A percentile compares a stretch with the other conserved stretches of the same genome.
phyloP scores from a whole-genome alignment of 2,329 filamentous ascomycete species.

The Fusarium scirpi region DNA sequence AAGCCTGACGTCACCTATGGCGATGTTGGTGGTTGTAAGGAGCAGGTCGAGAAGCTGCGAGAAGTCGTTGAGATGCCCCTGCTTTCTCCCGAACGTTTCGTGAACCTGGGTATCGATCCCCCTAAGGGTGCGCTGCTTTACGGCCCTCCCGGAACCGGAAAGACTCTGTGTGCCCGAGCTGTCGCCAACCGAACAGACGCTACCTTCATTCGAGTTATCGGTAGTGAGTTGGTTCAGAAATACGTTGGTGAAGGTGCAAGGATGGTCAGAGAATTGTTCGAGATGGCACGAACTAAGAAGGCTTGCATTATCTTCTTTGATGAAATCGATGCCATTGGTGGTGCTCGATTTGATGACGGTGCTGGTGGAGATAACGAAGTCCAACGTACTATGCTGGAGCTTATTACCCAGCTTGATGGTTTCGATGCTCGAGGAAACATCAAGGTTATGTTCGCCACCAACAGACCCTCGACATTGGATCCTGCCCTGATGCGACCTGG shows the following conservation, averaged over 20 bases:
- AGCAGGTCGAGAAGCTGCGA: conserved; percentile 98
- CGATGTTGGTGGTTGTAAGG: conserved; percentile 98
- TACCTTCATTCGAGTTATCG: conserved; percentile 98
- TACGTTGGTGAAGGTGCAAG: conserved; percentile 98
- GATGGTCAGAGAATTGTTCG: conserved; percentile 98
- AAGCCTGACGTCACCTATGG: conserved; percentile 99
- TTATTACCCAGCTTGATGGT: conserved; percentile 96
- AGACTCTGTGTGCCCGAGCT: conserved; percentile 96
- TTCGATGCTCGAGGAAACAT: conserved; percentile 98
- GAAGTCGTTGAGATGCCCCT: conserved; percentile 99
- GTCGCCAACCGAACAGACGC: conserved; percentile 98
- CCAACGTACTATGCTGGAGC: conserved; percentile 96
- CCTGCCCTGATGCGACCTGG: conserved; percentile 97
- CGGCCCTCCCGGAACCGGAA: conserved; percentile 97
- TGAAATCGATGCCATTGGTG: conserved; percentile 96
- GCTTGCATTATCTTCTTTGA: conserved; percentile 98
- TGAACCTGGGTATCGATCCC: conserved; percentile 98
- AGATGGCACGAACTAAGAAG: conserved; percentile 99
- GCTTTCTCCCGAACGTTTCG: conserved; percentile 94
- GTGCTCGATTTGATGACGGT: conserved; percentile 95
- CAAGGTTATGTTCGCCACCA: conserved; percentile 99
- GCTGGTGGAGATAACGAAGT: conserved; percentile 98
- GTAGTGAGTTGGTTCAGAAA: conserved; percentile 97
- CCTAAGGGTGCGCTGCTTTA: conserved; percentile 98
- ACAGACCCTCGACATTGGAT: conserved; percentile 93